Conservation (phyloP, 306 rosid species). For the Ormosia semicastrata region DNA sequence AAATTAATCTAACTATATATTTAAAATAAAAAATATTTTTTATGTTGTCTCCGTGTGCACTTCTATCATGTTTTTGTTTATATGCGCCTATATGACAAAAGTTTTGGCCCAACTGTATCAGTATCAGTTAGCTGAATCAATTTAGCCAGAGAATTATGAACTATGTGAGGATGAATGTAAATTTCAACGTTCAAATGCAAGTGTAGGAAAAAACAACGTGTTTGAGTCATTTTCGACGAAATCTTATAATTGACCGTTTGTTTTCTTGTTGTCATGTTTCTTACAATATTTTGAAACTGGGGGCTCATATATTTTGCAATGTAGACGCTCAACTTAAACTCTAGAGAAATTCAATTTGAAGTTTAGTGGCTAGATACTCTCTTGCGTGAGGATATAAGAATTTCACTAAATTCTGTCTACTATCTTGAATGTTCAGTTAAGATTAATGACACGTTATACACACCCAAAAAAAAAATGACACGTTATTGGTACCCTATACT, state of each 20-base stretch:
- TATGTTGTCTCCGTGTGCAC: background rate
- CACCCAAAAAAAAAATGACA: too few species aligned
- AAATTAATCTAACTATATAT: too few species aligned
- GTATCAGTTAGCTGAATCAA: background rate
- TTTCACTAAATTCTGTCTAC: background rate
- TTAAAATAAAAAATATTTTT: too few species aligned
- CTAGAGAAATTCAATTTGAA: too few species aligned
- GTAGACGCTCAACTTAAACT: background rate
- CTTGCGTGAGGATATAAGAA: too few species aligned
- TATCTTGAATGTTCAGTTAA: too few species aligned
- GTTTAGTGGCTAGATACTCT: too few species aligned
- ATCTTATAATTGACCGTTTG: background rate
- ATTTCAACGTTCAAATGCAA: background rate
- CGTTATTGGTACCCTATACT: too few species aligned
- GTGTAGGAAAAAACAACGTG: background rate
- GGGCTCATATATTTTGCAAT: too few species aligned
- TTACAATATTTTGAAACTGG: too few species aligned
- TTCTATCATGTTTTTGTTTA: background rate
- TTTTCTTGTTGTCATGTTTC: background rate
- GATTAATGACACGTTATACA: too few species aligned
- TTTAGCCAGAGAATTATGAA: too few species aligned
- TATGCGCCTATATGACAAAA: background rate
- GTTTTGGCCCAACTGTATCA: background rate
- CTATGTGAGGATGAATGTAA: background rate
- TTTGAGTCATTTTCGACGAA: background rate